Base-by-base conservation (phyloP, 352 stramenopile species). In the Pythium periplocum region DNA sequence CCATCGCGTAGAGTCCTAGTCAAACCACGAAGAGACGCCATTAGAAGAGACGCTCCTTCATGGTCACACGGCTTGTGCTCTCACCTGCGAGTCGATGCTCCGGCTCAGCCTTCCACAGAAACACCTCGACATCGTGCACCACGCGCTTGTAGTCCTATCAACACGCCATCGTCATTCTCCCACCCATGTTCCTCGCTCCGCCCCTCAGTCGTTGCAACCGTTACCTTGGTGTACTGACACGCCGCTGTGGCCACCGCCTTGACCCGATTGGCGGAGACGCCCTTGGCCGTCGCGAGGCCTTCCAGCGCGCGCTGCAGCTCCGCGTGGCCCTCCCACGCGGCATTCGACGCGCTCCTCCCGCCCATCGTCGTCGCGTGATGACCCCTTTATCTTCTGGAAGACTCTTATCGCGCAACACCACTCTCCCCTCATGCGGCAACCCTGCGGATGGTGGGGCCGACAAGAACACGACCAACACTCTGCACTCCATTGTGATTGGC, bases 71-170 rank as follows among this genome's bases (percentile, higher is more conserved):
- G 11, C n/a, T n/a, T 44, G 10, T 4, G 12, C 37, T 31, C 53
- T 46, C 45, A 91, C 81, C 81, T 71, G 74, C 83, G 35, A 94
- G 65, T 42, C 81, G 79, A 54, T 92, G 79, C 57, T 94, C 80
- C n/a, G 78, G 62, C 35, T 93, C 80, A 0, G 78, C 71, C 47
- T 90, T 90, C 83, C 83, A 94, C 43, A 94, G 40, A 63, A 92
- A 89, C 35, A 83, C 64, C 67, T 94, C 83, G 6, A 94, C 79
- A 38, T 91, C 83, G 37, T 94, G 81, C 53, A 94, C 83, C 43
- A 94, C 83, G 51, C 86, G 81, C 58, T 94, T 94, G 63, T 94
- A 94, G 54, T 84, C 81, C 81, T 93, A 59, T 35, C 55, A 54
- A n/a, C 17, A 26, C 17, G 0, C 64, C 47, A 69, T 38, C 6